Conservation (phyloP, 805 yeast species). For the Lachancea lanzarotensis region DNA sequence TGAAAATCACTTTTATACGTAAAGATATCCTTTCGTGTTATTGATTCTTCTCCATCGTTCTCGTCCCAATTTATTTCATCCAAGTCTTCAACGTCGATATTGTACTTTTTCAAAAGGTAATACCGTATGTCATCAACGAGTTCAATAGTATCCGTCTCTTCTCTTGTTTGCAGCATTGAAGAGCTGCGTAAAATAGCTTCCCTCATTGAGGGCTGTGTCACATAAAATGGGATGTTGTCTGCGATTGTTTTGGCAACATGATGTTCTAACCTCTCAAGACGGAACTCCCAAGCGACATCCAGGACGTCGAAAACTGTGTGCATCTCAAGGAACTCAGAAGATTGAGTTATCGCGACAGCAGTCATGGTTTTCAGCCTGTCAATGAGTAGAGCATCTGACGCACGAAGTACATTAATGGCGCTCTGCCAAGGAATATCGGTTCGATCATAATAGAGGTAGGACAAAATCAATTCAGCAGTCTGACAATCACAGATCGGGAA, state of each 20-base stretch:
- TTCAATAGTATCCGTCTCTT: slow-evolving; percentile 76
- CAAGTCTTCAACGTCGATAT: slow-evolving; percentile 27
- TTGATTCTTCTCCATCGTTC: slow-evolving; percentile 10
- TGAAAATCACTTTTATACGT: slow-evolving; percentile 32
- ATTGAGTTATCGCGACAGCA: slow-evolving; percentile 38
- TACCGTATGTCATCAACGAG: slow-evolving; percentile 71
- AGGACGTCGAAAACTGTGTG: slow-evolving; percentile 50
- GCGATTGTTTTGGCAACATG: slow-evolving; percentile 57
- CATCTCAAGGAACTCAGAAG: slow-evolving; percentile 21
- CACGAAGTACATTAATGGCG: slow-evolving; percentile 50
- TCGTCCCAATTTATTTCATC: slow-evolving; percentile 19
- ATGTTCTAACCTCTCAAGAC: slow-evolving; percentile 58
- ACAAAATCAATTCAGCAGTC: slow-evolving; percentile 46
- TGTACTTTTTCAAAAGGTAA: slow-evolving; percentile 38
- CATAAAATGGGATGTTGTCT: slow-evolving; percentile 36
- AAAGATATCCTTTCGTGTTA: slow-evolving; percentile 18
- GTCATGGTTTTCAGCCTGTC: slow-evolving; percentile 64
- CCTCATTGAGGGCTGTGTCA: slow-evolving; percentile 35
- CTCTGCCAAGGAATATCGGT: slow-evolving; percentile 42
- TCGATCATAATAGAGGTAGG: slow-evolving; percentile 56
- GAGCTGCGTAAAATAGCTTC: slow-evolving; percentile 44
- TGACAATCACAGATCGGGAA: slow-evolving; percentile 23
- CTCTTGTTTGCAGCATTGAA: slow-evolving; percentile 47
- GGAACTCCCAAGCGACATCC: slow-evolving; percentile 60
- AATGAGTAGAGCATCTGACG: slow-evolving; percentile 51